Evolutionary conservation across 2,329 filamentous ascomycete genomes (phyloP).

Genomic region (Fusarium coicis): DNA sequence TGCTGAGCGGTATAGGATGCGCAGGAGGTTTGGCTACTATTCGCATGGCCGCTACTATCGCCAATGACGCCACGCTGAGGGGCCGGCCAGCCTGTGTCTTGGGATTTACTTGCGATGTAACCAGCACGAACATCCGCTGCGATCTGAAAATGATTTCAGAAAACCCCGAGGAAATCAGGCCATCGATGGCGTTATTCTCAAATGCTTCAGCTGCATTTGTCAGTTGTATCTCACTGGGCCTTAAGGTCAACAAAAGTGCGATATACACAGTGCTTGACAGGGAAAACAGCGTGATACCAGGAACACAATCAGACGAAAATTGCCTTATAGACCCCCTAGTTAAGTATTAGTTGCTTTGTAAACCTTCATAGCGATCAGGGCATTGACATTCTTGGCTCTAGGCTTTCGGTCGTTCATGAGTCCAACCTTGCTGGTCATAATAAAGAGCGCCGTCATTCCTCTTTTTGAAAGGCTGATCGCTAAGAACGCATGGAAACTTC

Average conservation of each 20-base stretch:
- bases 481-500: constrained; percentile 3
- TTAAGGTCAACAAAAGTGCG: neutral
- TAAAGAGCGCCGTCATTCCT: neutral
- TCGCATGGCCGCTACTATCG: constrained; percentile 1
- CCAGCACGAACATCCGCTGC: constrained; percentile 3
- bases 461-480: neutral
- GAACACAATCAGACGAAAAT: neutral
- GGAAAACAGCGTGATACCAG: constrained; percentile 4
- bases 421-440: constrained; percentile 2
- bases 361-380: neutral
- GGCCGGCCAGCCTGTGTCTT: constrained; percentile 2
- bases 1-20: constrained; percentile 5
- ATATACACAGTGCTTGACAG: constrained; percentile 1
- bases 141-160: constrained; percentile 6
- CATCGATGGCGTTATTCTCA: constrained; percentile 7
- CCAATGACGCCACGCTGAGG: constrained; percentile 3
- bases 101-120: constrained; percentile 6
- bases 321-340: neutral
- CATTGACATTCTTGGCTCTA: neutral
- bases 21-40: constrained; percentile 5
- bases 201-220: constrained; percentile 1
- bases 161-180: neutral
- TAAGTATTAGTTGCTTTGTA: neutral
- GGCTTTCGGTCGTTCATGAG: constrained; percentile 6
- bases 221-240: neutral